A percentile compares a stretch with the other conserved stretches of the same genome.
These are phyloP conservation scores for Saitozyma podzolica DNA, from an alignment of 768 basidiomycete species.

Conservation along the genomic window DNA sequence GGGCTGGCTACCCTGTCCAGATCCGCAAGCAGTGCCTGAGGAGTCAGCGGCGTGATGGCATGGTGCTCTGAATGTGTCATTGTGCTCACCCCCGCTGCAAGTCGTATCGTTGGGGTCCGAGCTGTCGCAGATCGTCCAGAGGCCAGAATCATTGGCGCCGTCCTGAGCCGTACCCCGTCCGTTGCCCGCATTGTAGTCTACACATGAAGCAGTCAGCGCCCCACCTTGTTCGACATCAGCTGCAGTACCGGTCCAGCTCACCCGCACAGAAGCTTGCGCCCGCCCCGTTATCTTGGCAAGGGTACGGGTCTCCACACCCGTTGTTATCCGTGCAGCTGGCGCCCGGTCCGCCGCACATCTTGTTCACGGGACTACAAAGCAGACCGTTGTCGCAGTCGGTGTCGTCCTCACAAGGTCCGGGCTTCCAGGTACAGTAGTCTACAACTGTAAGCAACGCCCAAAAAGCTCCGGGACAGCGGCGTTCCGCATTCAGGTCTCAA, in stretches of 20 bases:
- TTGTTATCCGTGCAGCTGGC: background rate
- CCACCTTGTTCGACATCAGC: background rate
- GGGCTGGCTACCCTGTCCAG: background rate
- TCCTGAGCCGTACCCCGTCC: background rate
- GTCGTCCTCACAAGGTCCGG: constrained; percentile 5
- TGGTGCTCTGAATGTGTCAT: background rate
- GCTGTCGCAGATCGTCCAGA: background rate
- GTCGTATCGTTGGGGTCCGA: background rate
- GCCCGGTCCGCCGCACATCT: background rate
- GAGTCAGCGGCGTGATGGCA: background rate
- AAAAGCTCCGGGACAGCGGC: background rate
- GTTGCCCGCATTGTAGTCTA: background rate
- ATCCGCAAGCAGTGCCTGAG: background rate
- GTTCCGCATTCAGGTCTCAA: background rate
- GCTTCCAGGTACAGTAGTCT: constrained; percentile 16
- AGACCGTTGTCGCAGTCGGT: background rate
- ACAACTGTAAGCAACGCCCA: background rate
- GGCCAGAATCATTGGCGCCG: background rate
- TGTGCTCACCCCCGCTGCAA: background rate
- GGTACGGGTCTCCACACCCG: background rate
- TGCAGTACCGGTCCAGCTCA: background rate
- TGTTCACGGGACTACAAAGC: background rate
- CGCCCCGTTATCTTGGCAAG: background rate
- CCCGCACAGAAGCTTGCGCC: background rate
- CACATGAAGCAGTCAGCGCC: too few relatives aligned